A percentile compares a stretch with the other conserved stretches of the same genome.
These are phyloP conservation scores for Penicillium robsamsonii DNA, from an alignment of 495 filamentous ascomycete species.

Conservation along the genomic window DNA sequence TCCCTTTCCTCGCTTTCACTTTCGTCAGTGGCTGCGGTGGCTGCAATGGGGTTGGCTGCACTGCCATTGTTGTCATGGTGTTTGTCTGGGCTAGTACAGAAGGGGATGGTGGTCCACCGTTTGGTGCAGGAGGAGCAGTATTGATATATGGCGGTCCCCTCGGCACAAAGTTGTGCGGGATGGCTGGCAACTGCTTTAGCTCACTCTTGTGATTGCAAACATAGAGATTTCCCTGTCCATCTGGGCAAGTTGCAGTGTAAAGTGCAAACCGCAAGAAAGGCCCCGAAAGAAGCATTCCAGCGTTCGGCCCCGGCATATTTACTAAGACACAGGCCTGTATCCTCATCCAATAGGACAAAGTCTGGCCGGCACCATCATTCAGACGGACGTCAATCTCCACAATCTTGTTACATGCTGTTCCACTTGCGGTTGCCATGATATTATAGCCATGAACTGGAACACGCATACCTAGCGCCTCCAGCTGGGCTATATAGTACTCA, in stretches of 20 bases:
- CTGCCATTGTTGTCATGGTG: too few species aligned
- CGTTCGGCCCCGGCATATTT: not conserved
- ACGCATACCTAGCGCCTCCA: not conserved
- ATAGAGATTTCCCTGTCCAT: not conserved
- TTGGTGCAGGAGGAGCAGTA: not conserved
- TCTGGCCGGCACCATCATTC: not conserved
- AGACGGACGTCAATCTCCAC: not conserved
- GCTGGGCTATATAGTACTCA: not conserved
- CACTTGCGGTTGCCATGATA: not conserved
- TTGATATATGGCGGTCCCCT: not conserved
- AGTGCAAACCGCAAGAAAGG: constrained; percentile 1
- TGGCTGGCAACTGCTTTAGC: not conserved
- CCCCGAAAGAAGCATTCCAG: not conserved
- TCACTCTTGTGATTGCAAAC: not conserved
- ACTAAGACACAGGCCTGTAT: not conserved
- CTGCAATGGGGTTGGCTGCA: too few species aligned
- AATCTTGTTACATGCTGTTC: not conserved
- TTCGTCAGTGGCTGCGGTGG: not conserved
- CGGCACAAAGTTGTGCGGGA: not conserved
- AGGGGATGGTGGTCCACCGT: not conserved
- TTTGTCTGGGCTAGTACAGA: not conserved
- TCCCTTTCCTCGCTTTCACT: not conserved
- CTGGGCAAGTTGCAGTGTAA: constrained; percentile 4
- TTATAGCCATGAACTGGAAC: not conserved
- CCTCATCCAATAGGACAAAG: not conserved